Evolutionary conservation across 306 rosid species (phyloP), one percentile per base, ranked within the genome.

Genomic region (Alnus rubra): DNA sequence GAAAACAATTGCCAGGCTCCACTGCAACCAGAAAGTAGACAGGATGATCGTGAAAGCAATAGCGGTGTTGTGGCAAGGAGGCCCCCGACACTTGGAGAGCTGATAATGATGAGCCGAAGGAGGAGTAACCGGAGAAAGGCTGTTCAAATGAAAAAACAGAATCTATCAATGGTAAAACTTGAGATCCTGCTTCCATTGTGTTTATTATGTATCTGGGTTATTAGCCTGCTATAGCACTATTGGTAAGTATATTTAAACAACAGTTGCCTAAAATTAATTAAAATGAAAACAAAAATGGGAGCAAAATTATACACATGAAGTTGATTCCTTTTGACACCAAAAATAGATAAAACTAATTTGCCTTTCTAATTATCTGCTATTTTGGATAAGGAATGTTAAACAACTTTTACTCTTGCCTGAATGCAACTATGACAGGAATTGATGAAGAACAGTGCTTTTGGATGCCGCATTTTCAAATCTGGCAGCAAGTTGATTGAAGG

Each of bases 61-160:
- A 37, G 4, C 16, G 86, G 75, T 73, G 73, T 44, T 55, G 50
- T 56, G 59, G 48, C 75, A 9, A 75, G 75, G 83, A 86, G 80
- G 83, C 80, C 87, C 55, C 79, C 87, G 72, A 93, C 94, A 78
- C 92, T 93, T 47, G 94, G 93, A 82, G 96, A 93, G 77, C 89
- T 93, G 19, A 93, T 90, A 56, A 81, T 93, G 94, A 82, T 89
- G 92, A 90, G 97, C 83, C 75, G 91, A 53, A 81, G 92, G 84
- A 79, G 89, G 78, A 93, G 91, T 84, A 75, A 35, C 82, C 71
- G 74, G 76, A 86, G 90, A 80, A 89, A 89, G 80, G 83, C 88
- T 15, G 52, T 81, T 78, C 94, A 85, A 56, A 82, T 81, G 88
- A 84, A 75, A 50, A 81, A 78, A 54, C 85, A 89, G 81, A 87